Percentiles rank a stretch among this genome's conserved stretches.
phyloP scores from a whole-genome alignment of 2,329 filamentous ascomycete genomes.

The Podosphaera xanthii region DNA sequence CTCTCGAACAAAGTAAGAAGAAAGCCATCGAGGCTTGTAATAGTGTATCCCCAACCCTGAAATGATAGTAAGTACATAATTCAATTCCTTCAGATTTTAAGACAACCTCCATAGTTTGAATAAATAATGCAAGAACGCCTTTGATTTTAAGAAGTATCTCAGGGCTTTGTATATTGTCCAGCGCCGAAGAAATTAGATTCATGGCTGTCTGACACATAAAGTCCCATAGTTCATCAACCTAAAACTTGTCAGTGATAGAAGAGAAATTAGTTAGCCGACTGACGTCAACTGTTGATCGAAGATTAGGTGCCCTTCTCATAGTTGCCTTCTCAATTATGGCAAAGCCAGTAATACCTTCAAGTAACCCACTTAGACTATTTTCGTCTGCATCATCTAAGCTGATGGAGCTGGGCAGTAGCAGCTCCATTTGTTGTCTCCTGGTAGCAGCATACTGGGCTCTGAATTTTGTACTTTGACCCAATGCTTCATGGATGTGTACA shows the following conservation, averaged over 20 bases:
- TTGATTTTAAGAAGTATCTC: slow-evolving; percentile 89
- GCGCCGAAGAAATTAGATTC: slow-evolving; percentile 53
- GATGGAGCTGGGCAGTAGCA: slow-evolving; percentile 57
- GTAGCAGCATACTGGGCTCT: slow-evolving; percentile 80
- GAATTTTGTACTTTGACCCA: slow-evolving; percentile 83
- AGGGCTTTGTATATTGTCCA: slow-evolving; percentile 64
- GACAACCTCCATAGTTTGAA: slow-evolving; percentile 86
- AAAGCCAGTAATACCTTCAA: slow-evolving; percentile 90
- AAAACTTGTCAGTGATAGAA: slow-evolving; percentile 5
- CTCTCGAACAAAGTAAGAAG: slow-evolving; percentile 79
- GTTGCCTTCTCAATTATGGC: slow-evolving; percentile 91
- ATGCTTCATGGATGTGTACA: slow-evolving; percentile 83
- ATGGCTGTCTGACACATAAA: slow-evolving; percentile 87
- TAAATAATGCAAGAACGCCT: slow-evolving; percentile 76
- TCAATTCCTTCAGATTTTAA: not conserved
- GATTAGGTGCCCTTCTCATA: slow-evolving; percentile 62
- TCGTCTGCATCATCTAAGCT: slow-evolving; percentile 67
- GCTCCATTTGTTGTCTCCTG: slow-evolving; percentile 71
- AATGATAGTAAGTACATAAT: slow-evolving; percentile 1
- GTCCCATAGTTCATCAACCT: slow-evolving; percentile 97
- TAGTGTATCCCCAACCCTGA: slow-evolving; percentile 74
- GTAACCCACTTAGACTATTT: slow-evolving; percentile 65
- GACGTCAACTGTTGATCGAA: slow-evolving; percentile 66
- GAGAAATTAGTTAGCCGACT: slow-evolving; percentile 10
- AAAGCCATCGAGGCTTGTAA: slow-evolving; percentile 59